Evolutionary conservation across 202 grass and related monocot species (phyloP).

Genomic region (Brachypodium distachyon): DNA sequence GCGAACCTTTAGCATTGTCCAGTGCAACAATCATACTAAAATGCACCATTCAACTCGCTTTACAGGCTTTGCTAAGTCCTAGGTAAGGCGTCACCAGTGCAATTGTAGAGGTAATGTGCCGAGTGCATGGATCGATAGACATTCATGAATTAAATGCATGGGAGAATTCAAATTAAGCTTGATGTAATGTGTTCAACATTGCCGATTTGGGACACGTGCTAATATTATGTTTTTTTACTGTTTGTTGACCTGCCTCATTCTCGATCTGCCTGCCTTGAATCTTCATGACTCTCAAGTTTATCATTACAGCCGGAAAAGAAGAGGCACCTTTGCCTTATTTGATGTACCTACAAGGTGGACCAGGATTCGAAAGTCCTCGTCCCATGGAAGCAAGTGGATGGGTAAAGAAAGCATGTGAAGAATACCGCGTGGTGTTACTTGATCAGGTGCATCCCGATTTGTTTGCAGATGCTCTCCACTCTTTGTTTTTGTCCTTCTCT

Average conservation of each 20-base stretch:
- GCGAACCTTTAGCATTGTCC: background rate
- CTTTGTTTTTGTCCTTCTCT: background rate
- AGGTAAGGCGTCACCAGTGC: background rate
- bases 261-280: background rate
- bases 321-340: constrained; percentile 55
- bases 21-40: background rate
- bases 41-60: background rate
- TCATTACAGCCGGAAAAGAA: constrained; percentile 76
- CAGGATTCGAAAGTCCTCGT: constrained; percentile 81
- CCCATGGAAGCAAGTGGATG: constrained; percentile 71
- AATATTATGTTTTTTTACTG: background rate
- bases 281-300: background rate
- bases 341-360: constrained; percentile 85
- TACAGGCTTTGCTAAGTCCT: background rate
- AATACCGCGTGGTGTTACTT: constrained; percentile 63
- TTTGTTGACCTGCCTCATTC: background rate
- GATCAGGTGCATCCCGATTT: constrained; percentile 52
- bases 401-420: constrained; percentile 90
- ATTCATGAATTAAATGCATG: background rate
- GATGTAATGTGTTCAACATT: background rate
- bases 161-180: background rate
- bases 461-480: background rate
- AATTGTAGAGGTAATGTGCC: background rate
- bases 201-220: background rate
- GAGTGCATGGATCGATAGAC: background rate